Percentiles rank a stretch among this genome's conserved stretches.
Evolutionary conservation across 2,329 filamentous ascomycete genomes (phyloP).

Genomic region (Aspergillus transmontanensis): DNA sequence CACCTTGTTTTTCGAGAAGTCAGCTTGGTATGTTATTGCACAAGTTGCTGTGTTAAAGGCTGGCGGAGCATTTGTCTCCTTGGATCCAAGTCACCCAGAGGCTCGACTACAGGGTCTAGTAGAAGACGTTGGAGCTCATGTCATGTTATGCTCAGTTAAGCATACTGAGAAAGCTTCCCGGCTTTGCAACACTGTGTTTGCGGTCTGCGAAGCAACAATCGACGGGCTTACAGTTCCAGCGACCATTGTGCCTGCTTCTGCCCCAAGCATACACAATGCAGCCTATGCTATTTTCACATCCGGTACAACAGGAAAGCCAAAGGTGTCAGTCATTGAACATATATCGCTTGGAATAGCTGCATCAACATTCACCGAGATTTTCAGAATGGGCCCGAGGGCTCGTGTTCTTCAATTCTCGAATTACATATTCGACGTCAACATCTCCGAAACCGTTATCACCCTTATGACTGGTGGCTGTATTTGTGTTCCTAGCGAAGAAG

Average conservation of each 20-base stretch:
- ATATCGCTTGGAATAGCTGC: conserved; percentile 59
- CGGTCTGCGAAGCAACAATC: conserved; percentile 32
- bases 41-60: conserved; percentile 46
- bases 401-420: conserved; percentile 63
- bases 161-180: conserved; percentile 32
- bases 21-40: conserved; percentile 45
- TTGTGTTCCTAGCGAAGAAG: conserved; percentile 57
- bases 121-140: conserved; percentile 35
- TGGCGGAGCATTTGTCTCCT: conserved; percentile 45
- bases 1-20: conserved; percentile 47
- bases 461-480: conserved; percentile 61
- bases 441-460: conserved; percentile 58
- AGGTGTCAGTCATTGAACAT: conserved; percentile 66
- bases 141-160: conserved; percentile 38
- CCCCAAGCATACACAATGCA: conserved; percentile 29
- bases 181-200: conserved; percentile 30
- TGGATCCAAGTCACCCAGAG: conserved; percentile 45
- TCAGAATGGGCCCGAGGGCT: conserved; percentile 55
- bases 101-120: conserved; percentile 39
- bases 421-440: conserved; percentile 58
- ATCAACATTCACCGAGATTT: conserved; percentile 52
- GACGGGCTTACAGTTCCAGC: conserved; percentile 28
- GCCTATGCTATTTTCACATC: conserved; percentile 66
- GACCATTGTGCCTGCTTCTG: conserved; percentile 16
- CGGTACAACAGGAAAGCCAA: conserved; percentile 59